Percentiles rank a stretch among this genome's conserved stretches.
phyloP scores from a whole-genome alignment of 2,329 filamentous ascomycete species.

The Sarocladiaceae sp. region DNA sequence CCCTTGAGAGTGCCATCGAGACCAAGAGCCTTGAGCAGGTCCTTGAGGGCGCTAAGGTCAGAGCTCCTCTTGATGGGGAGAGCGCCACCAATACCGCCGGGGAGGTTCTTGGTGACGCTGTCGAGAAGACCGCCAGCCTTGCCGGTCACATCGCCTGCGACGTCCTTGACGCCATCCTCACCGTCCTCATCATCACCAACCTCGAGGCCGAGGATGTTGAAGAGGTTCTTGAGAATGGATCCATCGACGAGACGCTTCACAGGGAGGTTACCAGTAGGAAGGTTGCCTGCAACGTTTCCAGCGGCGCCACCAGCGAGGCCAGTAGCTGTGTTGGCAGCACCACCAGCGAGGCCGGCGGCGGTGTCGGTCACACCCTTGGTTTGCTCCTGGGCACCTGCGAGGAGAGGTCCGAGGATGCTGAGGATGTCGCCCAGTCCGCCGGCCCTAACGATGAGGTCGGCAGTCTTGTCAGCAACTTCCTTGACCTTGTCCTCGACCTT shows the following conservation, averaged over 20 bases:
- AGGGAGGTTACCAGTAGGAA: not conserved
- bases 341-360: not conserved
- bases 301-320: not conserved
- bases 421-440: not conserved
- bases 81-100: no score
- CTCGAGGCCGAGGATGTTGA: not conserved
- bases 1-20: not conserved
- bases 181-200: not conserved
- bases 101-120: no score
- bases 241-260: not conserved
- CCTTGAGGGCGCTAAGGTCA: not conserved
- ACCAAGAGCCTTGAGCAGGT: not conserved
- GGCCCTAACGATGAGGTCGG: not conserved
- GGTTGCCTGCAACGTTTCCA: not conserved
- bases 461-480: not conserved
- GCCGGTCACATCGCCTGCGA: not conserved
- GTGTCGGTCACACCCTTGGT: not conserved
- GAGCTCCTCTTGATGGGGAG: not conserved
- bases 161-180: not conserved
- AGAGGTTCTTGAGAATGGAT: not conserved
- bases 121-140: no score
- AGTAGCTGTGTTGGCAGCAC: not conserved
- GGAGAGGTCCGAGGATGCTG: not conserved
- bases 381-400: not conserved
- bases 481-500: constrained; percentile 3